Base-by-base conservation (phyloP, 306 rosid species). In the Vachellia collinsii region DNA sequence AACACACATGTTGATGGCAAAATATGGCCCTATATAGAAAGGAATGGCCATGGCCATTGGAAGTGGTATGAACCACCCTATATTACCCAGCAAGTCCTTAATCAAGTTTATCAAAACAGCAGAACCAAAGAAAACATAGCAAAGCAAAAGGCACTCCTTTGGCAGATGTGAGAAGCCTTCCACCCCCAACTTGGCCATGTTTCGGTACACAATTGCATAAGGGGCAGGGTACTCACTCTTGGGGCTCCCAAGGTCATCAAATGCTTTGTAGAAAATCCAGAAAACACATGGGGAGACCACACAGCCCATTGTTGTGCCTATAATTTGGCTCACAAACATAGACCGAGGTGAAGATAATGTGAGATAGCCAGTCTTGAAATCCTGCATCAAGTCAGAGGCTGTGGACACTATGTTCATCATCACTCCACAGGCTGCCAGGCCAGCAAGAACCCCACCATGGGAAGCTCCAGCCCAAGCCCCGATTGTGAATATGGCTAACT, bases 41-140 rank as follows among this genome's bases (percentile, higher is more conserved):
- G 91, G 88, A 63, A 88, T 85, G 14, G 91, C 91, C 88, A 85
- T 88, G 8, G 91, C 88, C 91, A 88, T 88, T 74, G 91, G 88
- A 56, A 88, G 88, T 65, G 91, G 91, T 39, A 85, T 67, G 53
- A 80, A 88, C 78, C 87, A 61, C 38, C 91, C 91, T 58, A 61
- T 87, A 23, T 53, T 53, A 7, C 90, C 88, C 17, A 87, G 4
- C 3, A 62, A 47, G 53, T 85, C 90, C 25, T 82, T 87, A 1
- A 77, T 46, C 81, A 82, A 25, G 87, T 87, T 87, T 46, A 87
- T 48, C 36, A 3, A n/a, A 38, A 87, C 75, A 2, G 88, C 88
- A 3, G 82, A 6, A n/a, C 80, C 90, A 36, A 87, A 87, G 77
- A 82, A 77, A 36, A 85, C 51, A 39, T 80, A 87, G 65, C 88